Conservation (phyloP, 2,329 filamentous ascomycete species). For the Myriangium duriaei region DNA sequence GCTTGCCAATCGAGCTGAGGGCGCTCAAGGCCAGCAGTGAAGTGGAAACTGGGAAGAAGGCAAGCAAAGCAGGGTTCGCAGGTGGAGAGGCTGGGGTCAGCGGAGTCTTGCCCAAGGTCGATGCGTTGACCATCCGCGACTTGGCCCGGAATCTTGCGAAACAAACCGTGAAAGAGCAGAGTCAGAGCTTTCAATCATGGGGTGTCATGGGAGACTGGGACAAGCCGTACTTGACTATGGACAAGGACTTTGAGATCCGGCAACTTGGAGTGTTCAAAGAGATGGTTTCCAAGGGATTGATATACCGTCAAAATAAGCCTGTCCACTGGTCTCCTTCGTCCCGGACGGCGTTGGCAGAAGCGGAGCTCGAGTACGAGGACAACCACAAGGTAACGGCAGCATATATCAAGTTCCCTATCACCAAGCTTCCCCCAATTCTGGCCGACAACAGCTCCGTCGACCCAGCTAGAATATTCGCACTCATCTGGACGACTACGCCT, state of each 20-base stretch:
- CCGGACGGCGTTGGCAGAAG: constrained; percentile 66
- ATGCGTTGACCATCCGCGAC: constrained; percentile 46
- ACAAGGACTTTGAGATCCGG: constrained; percentile 57
- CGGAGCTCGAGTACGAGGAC: constrained; percentile 73
- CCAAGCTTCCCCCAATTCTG: constrained; percentile 33
- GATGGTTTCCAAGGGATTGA: constrained; percentile 58
- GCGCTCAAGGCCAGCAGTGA: constrained; percentile 51
- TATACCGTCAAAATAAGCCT: constrained; percentile 68
- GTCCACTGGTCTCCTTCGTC: constrained; percentile 81
- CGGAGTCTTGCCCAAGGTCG: constrained; percentile 23
- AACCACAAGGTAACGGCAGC: constrained; percentile 58
- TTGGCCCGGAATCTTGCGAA: constrained; percentile 54
- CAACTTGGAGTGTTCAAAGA: constrained; percentile 64
- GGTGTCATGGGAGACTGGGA: constrained; percentile 76
- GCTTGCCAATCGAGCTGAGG: constrained; percentile 92
- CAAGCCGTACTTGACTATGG: constrained; percentile 66
- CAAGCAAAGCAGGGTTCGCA: too few species aligned
- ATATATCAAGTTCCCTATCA: constrained; percentile 68
- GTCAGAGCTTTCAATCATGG: constrained; percentile 58
- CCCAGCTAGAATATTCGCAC: constrained; percentile 50
- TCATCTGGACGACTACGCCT: constrained; percentile 97
- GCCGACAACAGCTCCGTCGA: constrained; percentile 24
- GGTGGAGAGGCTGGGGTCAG: constrained; percentile 19
- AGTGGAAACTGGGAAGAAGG: too few species aligned
- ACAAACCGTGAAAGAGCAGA: constrained; percentile 59